Evolutionary conservation across 2,329 filamentous ascomycete genomes (phyloP), one percentile per base, ranked within the genome.

Genomic region (Hyphodiscus sp.): DNA sequence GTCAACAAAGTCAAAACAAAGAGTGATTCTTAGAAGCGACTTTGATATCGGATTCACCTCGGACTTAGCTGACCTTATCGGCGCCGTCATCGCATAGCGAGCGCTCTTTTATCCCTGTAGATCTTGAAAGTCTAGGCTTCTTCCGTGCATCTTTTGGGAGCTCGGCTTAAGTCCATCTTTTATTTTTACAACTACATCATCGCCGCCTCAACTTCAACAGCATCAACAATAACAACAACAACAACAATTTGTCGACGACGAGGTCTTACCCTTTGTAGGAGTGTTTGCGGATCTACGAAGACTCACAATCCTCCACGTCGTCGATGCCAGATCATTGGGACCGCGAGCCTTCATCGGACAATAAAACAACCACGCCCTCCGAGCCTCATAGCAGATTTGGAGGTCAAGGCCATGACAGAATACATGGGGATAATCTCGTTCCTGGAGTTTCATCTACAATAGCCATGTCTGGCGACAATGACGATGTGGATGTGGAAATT

Each of bases 401-500:
- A 53, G 55, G 52, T 38, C 58, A 58, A 48, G 55, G 57, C 26
- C 62, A 68, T 63, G 62, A 66, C 50, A 63, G 56, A 61, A 57
- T 65, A 56, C 59, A 65, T 43, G 60, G 61, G 55, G 61, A 66
- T 53, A 55, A 60, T 41, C 55, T 43, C n/a, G 57, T 66, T n/a
- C 61, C 62, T 45, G 58, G 59, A 53, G 53, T 55, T 44, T 52
- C 57, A 50, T 52, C 56, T 33, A 65, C 61, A n/a, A 60, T 66
- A 55, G 61, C 57, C 23, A 66, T 66, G 62, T 55, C 57, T 20
- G 61, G 58, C 16, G 61, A 65, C 50, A 60, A 69, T 57, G 71
- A 72, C 38, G 64, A 66, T 51, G 69, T 69, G 53, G 73, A 74
- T 41, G 71, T 77, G 23, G 84, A 92, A 57, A 89, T 95, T 60